Percentiles rank a stretch among this genome's conserved stretches.
Evolutionary conservation across 441 rosid genomes (phyloP).

Genomic region (Gossypium aridum): DNA sequence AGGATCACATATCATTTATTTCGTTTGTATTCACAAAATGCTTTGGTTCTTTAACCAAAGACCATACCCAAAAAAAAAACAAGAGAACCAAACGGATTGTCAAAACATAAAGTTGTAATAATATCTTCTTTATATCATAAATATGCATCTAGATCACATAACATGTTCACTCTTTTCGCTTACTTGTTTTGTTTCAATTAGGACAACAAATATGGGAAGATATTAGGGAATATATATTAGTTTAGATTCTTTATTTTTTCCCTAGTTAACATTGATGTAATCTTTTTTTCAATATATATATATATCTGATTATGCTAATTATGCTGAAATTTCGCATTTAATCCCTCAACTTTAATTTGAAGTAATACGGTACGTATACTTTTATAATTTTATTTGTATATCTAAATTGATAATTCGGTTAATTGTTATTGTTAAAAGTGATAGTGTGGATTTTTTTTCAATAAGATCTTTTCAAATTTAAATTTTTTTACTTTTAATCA

Average conservation of each 20-base stretch:
- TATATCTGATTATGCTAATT: too few relatives aligned
- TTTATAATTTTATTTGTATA: too few relatives aligned
- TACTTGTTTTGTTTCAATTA: slow-evolving; percentile 4
- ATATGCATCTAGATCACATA: neutral
- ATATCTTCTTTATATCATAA: neutral
- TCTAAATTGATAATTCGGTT: too few relatives aligned
- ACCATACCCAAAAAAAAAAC: neutral
- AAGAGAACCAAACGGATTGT: neutral
- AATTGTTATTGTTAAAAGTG: too few relatives aligned
- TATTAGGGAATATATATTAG: neutral
- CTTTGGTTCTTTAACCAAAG: neutral
- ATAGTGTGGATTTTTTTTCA: too few relatives aligned
- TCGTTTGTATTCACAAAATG: neutral
- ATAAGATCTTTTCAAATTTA: too few relatives aligned
- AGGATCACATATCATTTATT: slow-evolving; percentile 21
- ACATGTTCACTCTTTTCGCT: neutral
- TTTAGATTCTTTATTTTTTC: neutral
- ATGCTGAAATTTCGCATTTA: too few relatives aligned
- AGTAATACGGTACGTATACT: too few relatives aligned
- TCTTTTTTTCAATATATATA: neutral
- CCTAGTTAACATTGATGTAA: neutral
- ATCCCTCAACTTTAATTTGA: too few relatives aligned
- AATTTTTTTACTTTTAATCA: too few relatives aligned
- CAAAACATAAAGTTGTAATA: neutral
- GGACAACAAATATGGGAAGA: slow-evolving; percentile 5